Base-by-base conservation (phyloP, 257 asterid species). In the Echites panduratus region DNA sequence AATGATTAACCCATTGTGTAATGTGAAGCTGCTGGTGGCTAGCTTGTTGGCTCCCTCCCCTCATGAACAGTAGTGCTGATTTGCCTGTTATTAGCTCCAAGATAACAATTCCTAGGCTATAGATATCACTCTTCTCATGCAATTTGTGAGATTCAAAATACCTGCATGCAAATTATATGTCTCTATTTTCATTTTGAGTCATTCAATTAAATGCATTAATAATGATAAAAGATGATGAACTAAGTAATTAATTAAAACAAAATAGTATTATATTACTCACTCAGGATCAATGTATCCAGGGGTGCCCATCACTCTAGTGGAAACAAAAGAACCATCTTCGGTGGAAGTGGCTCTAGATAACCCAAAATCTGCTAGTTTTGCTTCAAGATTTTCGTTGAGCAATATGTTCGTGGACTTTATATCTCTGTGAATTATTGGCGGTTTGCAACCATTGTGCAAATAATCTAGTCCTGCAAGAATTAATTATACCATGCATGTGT, bases 361-460 rank as follows among this genome's bases (percentile, higher is more conserved):
- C 22, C 88, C 87, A 53, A 84, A 84, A 69, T 86, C 87, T 35
- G 79, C 81, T 53, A 84, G 41, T 72, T 86, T 82, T 32, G 85
- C 82, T 8, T 69, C 79, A 9, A 84, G 66, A 0, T 78, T 74
- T 29, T 71, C 75, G 35, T 80, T 45, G 29, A 84, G 32, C 47
- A 74, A 74, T 32, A 84, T 80, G 63, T 84, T 86, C 47, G 78
- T 77, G 16, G 78, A 69, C 63, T 86, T 86, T 26, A 84, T 76
- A 65, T 84, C 90, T 78, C 84, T 82, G 70, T 82, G 90, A 38
- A 86, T 71, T 73, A 83, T 77, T 22, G 82, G 68, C 9, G 81
- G 86, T 29, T 73, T 74, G 76, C 89, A 85, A 16, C 84, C 84
- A 56, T 73, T 71, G 65, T 83, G 87, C 69, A 83, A 70, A 81